Base-by-base conservation (phyloP, 139 green algal species). In the Ostreobium quekettii region DNA sequence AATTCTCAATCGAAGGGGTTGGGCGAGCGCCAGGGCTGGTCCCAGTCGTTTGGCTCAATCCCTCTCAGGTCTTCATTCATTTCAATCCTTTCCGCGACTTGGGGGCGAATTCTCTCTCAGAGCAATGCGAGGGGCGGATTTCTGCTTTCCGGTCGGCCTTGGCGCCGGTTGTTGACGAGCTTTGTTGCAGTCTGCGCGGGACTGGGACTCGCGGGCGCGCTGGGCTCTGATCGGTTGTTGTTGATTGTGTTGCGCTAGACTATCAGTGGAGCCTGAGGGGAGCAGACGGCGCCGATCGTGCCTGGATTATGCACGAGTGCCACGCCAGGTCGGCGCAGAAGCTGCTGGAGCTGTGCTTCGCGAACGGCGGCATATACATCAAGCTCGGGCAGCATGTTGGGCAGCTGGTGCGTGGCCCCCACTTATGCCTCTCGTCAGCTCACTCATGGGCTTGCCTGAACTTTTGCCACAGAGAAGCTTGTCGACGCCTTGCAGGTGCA, bases 351-450 rank as follows among this genome's bases (percentile, higher is more conserved):
- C 76, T 96, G 22, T 95, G 83, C 74, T 93, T 95, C 76, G 71
- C 71, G 3, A 97, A 97, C 53, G 85, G 86, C 0, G 91, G 89
- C 30, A 85, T 91, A 46, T 95, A 91, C 67, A 91, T 84, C 48
- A 85, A 87, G 37, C 67, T 71, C 4, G 90, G 90, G 1, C 91
- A 97, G 79, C 87, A 95, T 71, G 73, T 95, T 2, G 89, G 79
- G 7, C 86, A 93, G 77, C 78, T 96, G 82, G 84, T 94, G 70
- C 53, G 84, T 29, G 37, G 37, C 32, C 7, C 30, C 35, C 57
- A 28, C 2, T 24, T 24, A 3, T n/a, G 35, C 37, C 26, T 56
- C 37, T 60, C 35, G n/a, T 56, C 19, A 19, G 46, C 46, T 56
- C 22, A 26, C 19, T 26, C 19, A 56, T 56, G 46, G 19, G 46